These are phyloP conservation scores for Calycina marina DNA, from an alignment of 2,329 filamentous ascomycete species.

Conservation along the genomic window DNA sequence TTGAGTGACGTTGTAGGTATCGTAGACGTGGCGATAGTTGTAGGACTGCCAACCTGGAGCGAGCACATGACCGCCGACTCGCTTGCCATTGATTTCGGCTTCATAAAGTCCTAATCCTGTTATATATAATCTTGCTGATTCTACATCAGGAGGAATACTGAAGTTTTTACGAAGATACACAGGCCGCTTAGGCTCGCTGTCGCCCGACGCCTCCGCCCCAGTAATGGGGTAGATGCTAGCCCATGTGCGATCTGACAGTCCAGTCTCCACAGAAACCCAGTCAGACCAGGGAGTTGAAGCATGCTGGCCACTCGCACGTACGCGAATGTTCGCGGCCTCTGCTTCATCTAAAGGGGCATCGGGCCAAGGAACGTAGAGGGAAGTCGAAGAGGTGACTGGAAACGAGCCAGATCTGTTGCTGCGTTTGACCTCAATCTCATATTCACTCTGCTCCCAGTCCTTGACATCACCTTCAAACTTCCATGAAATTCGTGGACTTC, in stretches of 20 bases:
- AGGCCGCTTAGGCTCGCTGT: too few species aligned
- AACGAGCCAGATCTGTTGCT: constrained; percentile 4
- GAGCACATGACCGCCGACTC: constrained; percentile 20
- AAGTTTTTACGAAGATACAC: constrained; percentile 25
- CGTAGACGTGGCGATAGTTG: constrained; percentile 32
- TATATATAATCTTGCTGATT: constrained; percentile 23
- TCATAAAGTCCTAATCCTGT: constrained; percentile 24
- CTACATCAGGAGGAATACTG: constrained; percentile 5
- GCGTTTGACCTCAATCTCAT: constrained; percentile 29
- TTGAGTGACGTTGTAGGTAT: constrained; percentile 35
- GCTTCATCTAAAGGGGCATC: constrained; percentile 19
- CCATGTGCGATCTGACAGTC: too few species aligned
- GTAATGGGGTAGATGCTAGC: too few species aligned
- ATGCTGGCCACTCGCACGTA: too few species aligned
- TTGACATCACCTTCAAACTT: constrained; percentile 25
- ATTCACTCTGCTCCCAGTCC: constrained; percentile 30
- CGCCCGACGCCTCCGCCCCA: too few species aligned
- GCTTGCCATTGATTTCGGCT: constrained; percentile 23
- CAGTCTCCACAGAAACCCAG: too few species aligned
- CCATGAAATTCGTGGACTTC: constrained; percentile 32
- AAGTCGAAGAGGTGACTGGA: constrained; percentile 14
- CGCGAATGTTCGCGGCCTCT: constrained; percentile 19
- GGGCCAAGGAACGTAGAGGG: constrained; percentile 32
- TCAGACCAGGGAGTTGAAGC: too few species aligned
- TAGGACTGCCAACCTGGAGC: constrained; percentile 32